Percentiles rank a stretch among this genome's conserved stretches.
Conservation (phyloP, 768 basidiomycete genomes). For the Mycena rosella region DNA sequence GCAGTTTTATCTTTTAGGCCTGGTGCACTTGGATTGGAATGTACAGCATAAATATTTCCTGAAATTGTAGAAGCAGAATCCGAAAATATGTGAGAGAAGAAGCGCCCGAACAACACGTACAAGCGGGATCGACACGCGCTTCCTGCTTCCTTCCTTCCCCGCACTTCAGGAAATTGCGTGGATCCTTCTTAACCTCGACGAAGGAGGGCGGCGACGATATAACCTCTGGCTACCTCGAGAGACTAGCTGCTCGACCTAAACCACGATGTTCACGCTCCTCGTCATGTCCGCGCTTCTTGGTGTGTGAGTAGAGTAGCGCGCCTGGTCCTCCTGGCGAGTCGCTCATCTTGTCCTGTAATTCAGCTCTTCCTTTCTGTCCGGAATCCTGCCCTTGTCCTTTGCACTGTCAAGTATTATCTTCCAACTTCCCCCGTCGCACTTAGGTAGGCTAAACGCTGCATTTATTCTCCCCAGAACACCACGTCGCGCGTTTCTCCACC, state of each 20-base stretch:
- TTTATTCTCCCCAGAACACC: conserved; percentile 32
- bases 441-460: conserved; percentile 12
- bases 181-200: not conserved
- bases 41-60: no score
- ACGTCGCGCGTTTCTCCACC: conserved; percentile 29
- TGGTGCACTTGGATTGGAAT: no score
- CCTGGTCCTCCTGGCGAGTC: not conserved
- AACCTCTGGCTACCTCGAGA: no score
- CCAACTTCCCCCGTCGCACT: not conserved
- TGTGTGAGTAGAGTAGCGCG: conserved; percentile 33
- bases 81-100: no score
- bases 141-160: no score
- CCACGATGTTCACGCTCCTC: conserved; percentile 47
- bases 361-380: conserved; percentile 72
- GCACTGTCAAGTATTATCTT: conserved; percentile 73
- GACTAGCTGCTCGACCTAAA: not conserved
- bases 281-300: conserved; percentile 75
- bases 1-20: no score
- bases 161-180: no score
- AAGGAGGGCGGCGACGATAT: not conserved
- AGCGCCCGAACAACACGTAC: no score
- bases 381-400: conserved; percentile 82
- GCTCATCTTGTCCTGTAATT: not conserved
- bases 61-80: no score
- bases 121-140: no score